phyloP scores from a whole-genome alignment of 306 rosid genomes.

The Lupinus albus region DNA sequence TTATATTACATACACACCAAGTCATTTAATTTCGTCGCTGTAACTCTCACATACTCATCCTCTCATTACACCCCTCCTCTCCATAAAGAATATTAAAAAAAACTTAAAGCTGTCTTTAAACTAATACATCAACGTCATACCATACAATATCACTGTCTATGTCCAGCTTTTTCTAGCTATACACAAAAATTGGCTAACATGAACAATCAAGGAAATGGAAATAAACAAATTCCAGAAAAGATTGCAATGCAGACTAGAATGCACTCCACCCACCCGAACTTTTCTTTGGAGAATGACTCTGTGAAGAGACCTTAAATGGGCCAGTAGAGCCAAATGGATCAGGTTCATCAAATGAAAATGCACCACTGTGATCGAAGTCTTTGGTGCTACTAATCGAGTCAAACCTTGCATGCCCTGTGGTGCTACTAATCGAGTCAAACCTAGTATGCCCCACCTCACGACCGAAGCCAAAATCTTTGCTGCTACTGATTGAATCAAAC shows the following conservation, averaged over 20 bases:
- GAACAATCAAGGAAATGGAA: conserved; percentile 52
- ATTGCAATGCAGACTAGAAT: conserved; percentile 53
- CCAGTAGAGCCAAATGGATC: conserved; percentile 89
- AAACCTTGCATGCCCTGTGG: conserved; percentile 60
- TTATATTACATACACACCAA: conserved; percentile 44
- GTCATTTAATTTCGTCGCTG: conserved; percentile 22
- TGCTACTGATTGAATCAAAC: conserved; percentile 70
- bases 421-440: conserved; percentile 72
- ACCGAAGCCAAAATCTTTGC: conserved; percentile 57
- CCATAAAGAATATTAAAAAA: background rate
- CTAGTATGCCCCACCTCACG: conserved; percentile 51
- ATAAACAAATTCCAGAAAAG: conserved; percentile 31
- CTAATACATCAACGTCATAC: conserved; percentile 51
- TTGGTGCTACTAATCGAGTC: conserved; percentile 69
- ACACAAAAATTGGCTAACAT: conserved; percentile 64
- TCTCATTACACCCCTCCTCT: conserved; percentile 9
- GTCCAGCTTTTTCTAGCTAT: conserved; percentile 59
- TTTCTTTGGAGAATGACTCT: conserved; percentile 65
- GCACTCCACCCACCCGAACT: conserved; percentile 82
- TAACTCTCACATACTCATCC: conserved; percentile 28
- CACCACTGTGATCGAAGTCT: conserved; percentile 59
- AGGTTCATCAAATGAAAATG: conserved; percentile 74
- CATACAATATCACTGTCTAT: conserved; percentile 34
- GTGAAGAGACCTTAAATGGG: conserved; percentile 84
- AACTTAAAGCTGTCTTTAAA: conserved; percentile 32